phyloP scores from a whole-genome alignment of 2,329 filamentous ascomycete genomes.

The Pseudogymnoascus verrucosus region DNA sequence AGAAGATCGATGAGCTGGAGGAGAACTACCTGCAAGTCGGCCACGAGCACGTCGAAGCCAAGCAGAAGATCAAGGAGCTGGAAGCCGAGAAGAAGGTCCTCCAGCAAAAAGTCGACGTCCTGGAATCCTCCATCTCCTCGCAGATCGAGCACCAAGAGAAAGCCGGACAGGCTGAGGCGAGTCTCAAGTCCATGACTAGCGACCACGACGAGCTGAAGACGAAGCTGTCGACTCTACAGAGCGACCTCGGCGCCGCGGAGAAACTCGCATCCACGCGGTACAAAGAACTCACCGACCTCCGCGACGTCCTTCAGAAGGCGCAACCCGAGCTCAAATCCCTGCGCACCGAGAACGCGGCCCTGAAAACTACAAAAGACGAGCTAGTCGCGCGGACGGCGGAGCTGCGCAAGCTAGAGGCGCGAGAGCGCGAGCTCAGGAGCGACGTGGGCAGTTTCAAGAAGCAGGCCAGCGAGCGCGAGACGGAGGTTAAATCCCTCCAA shows the following conservation, averaged over 20 bases:
- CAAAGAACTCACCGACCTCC: constrained; percentile 76
- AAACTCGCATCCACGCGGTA: constrained; percentile 80
- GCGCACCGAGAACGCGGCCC: constrained; percentile 64
- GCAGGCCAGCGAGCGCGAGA: constrained; percentile 63
- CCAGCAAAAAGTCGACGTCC: constrained; percentile 52
- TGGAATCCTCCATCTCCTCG: constrained; percentile 29
- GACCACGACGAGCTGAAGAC: constrained; percentile 62
- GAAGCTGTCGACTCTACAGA: constrained; percentile 63
- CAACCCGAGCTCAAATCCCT: constrained; percentile 79
- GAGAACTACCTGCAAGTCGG: constrained; percentile 74
- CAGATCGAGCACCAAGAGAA: constrained; percentile 18
- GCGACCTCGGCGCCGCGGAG: constrained; percentile 77
- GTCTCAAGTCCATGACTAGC: constrained; percentile 33
- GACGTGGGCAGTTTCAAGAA: constrained; percentile 66
- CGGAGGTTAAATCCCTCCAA: constrained; percentile 68
- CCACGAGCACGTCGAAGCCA: constrained; percentile 75
- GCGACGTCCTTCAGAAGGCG: constrained; percentile 71
- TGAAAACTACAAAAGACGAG: constrained; percentile 71
- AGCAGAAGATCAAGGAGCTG: constrained; percentile 66
- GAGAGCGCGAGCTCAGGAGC: constrained; percentile 70
- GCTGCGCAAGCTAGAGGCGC: constrained; percentile 68
- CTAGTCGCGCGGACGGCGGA: constrained; percentile 54
- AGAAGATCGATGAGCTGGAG: constrained; percentile 77
- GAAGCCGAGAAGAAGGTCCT: constrained; percentile 60
- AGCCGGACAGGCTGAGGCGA: constrained; percentile 22